Base-by-base conservation (phyloP, 805 yeast genomes). In the Metschnikowia dekortorum region DNA sequence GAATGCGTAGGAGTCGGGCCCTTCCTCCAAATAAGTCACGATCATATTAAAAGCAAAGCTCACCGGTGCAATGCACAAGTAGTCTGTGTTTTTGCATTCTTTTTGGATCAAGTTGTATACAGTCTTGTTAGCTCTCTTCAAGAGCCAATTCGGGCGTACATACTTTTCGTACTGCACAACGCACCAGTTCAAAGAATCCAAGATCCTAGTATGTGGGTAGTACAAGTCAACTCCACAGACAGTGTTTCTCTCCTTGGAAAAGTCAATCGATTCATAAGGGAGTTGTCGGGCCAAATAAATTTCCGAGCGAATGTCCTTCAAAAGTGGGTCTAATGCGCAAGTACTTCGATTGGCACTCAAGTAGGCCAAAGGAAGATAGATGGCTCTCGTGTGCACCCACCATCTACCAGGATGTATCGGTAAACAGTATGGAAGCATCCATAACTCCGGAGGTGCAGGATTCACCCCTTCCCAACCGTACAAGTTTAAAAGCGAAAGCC, bases 331-430 rank as follows among this genome's bases (percentile, higher is more conserved):
- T 47, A 85, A 59, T 6, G 76, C 79, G 60, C 89, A 84, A 48
- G 75, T 70, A 35, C 76, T 72, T 49, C 70, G 70, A 31, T 78
- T 74, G 44, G 87, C 72, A 11, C 86, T 81, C 8, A 94, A 64
- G 64, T 92, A 94, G 14, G 97, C 92, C 60, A 92, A 71, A 0
- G 98, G 91, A 33, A 87, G 66, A 61, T 91, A 94, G 22, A 94
- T 88, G 0, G 94, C 96, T 50, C 99, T 75, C 0, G 97, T 91
- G 62, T 94, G 99, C 22, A 92, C 97, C 99, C 99, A 94, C 99
- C 98, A 94, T 63, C 88, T 80, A 34, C 91, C 95, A 1, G 99
- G 99, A 62, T 94, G 98, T 38, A 90, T 74, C 0, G 96, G 96
- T 1, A 85, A 61, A 44, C 75, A 63, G 53, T 89, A 87, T 1